Evolutionary conservation across 192 early-diverging fungal genomes (phyloP).

Genomic region (Powellomyces hirtus): DNA sequence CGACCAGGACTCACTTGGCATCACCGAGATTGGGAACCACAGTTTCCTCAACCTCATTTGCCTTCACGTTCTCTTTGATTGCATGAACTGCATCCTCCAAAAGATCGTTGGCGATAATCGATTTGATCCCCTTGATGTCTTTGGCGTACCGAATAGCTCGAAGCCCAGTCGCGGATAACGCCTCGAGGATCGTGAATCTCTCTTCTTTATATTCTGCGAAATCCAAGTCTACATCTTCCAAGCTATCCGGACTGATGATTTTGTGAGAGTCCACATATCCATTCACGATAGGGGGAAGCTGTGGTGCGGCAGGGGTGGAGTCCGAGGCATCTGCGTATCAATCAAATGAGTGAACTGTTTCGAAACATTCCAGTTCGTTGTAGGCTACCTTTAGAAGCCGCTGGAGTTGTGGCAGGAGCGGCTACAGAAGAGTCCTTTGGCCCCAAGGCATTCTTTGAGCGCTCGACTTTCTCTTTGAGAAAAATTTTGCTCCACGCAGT

Average conservation of each 20-base stretch:
- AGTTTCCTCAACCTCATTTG: constrained; percentile 76
- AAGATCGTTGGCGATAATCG: constrained; percentile 92
- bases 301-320: not conserved
- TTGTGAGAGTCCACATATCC: constrained; percentile 9
- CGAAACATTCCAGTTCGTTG: too few species aligned
- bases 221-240: not conserved
- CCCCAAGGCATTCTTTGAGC: not conserved
- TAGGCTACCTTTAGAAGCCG: too few species aligned
- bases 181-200: constrained; percentile 74
- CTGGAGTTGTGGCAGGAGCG: too few species aligned
- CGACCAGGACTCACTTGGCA: constrained; percentile 74
- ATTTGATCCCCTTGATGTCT: constrained; percentile 69
- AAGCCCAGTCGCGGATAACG: constrained; percentile 90
- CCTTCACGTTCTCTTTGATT: constrained; percentile 80
- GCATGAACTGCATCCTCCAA: constrained; percentile 83
- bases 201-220: constrained; percentile 1
- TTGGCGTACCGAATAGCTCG: constrained; percentile 96
- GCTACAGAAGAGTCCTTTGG: too few species aligned
- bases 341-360: too few species aligned
- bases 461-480: constrained; percentile 52
- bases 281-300: constrained; percentile 22
- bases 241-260: not conserved
- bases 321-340: too few species aligned
- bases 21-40: constrained; percentile 82
- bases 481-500: constrained; percentile 83